Percentiles rank a stretch among this genome's conserved stretches.
phyloP scores from a whole-genome alignment of 2,329 filamentous ascomycete species.

The Neurospora sp. region DNA sequence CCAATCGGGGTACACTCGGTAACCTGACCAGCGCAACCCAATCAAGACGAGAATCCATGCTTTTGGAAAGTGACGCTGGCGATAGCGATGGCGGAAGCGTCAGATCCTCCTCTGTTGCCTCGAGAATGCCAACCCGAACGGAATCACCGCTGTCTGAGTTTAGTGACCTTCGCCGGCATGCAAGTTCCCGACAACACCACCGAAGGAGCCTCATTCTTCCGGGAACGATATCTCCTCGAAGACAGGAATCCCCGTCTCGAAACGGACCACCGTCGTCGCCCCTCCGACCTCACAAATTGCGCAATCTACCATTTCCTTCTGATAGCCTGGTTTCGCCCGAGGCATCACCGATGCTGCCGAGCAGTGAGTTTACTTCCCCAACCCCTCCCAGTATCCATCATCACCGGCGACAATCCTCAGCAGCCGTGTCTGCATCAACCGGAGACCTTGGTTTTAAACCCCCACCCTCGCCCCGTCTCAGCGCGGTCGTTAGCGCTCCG shows the following conservation, averaged over 20 bases:
- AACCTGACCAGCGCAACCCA: constrained; percentile 49
- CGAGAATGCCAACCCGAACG: constrained; percentile 57
- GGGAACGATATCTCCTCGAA: constrained; percentile 64
- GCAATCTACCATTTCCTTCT: constrained; percentile 46
- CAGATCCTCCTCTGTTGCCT: constrained; percentile 66
- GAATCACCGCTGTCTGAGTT: constrained; percentile 89
- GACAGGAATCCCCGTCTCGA: constrained; percentile 83
- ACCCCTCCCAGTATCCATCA: constrained; percentile 45
- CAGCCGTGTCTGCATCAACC: constrained; percentile 54
- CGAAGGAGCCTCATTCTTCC: constrained; percentile 79
- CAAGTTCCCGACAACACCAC: constrained; percentile 73
- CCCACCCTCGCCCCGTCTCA: constrained; percentile 74
- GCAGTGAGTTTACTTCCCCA: constrained; percentile 73
- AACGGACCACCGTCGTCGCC: constrained; percentile 70
- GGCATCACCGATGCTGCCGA: constrained; percentile 75
- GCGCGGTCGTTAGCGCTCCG: constrained; percentile 63
- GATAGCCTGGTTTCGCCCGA: constrained; percentile 74
- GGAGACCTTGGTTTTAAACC: constrained; percentile 49
- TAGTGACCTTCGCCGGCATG: constrained; percentile 61
- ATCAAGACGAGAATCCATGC: constrained; percentile 66
- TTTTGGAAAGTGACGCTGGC: constrained; percentile 72
- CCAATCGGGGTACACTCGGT: constrained; percentile 53
- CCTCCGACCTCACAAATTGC: constrained; percentile 73
- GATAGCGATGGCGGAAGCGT: constrained; percentile 78
- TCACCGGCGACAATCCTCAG: constrained; percentile 84